Percentiles rank a stretch among this genome's conserved stretches.
Conservation (phyloP, 1,284 basidiomycete genomes). For the Nidula niveotomentosa region DNA sequence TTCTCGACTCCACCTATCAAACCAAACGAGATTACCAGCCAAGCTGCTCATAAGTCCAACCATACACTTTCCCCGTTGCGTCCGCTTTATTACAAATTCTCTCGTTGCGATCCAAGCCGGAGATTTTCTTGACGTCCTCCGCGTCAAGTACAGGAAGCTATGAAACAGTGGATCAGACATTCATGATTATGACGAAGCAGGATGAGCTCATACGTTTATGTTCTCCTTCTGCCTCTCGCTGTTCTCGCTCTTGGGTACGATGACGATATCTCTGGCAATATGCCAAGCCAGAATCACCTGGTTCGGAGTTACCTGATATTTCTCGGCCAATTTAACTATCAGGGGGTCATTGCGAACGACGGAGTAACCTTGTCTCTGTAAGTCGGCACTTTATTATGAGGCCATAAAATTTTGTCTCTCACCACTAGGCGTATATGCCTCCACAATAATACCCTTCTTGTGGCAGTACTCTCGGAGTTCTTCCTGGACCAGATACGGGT, state of each 20-base stretch:
- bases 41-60: slow-evolving; percentile 30
- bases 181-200: not conserved
- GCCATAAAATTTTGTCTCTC: not conserved
- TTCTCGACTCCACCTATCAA: not conserved
- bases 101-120: slow-evolving; percentile 28
- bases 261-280: slow-evolving; percentile 34
- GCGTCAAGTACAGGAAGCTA: slow-evolving; percentile 27
- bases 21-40: slow-evolving; percentile 24
- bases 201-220: slow-evolving; percentile 23
- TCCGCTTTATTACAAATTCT: slow-evolving; percentile 31
- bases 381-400: not conserved
- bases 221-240: slow-evolving; percentile 41
- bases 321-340: slow-evolving; percentile 37
- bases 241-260: slow-evolving; percentile 40
- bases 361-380: slow-evolving; percentile 27
- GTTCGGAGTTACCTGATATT: slow-evolving; percentile 35
- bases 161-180: not conserved
- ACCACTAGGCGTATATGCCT: slow-evolving; percentile 26
- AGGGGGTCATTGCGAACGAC: slow-evolving; percentile 37
- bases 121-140: slow-evolving; percentile 30
- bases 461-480: slow-evolving; percentile 22
- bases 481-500: slow-evolving; percentile 24
- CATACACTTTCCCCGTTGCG: slow-evolving; percentile 25
- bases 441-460: slow-evolving; percentile 20
- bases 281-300: slow-evolving; percentile 50